Evolutionary conservation across 768 basidiomycete species (phyloP).

Genomic region (Boletus pseudopeckii): DNA sequence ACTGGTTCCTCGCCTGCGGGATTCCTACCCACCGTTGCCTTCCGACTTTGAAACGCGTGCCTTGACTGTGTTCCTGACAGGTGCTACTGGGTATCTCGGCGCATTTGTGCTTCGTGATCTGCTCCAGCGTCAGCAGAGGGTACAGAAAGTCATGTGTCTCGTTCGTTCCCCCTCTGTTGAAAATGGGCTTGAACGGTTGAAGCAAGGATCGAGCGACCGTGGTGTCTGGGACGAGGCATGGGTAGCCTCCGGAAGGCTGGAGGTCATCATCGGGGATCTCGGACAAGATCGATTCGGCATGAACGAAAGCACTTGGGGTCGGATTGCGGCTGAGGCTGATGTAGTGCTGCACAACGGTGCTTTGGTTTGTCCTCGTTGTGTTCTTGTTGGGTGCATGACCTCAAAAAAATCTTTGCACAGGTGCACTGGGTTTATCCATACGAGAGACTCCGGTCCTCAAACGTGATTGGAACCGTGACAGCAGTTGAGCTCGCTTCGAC

Average conservation of each 20-base stretch:
- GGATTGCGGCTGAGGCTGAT: constrained; percentile 70
- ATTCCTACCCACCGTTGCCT: constrained; percentile 60
- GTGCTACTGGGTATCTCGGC: constrained; percentile 95
- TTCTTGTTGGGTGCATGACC: neutral
- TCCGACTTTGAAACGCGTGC: constrained; percentile 49
- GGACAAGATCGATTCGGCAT: constrained; percentile 74
- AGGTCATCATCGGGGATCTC: constrained; percentile 84
- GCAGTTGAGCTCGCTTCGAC: constrained; percentile 75
- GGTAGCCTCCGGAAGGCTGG: constrained; percentile 62
- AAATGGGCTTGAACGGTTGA: constrained; percentile 66
- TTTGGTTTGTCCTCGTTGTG: constrained; percentile 56
- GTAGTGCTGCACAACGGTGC: constrained; percentile 93
- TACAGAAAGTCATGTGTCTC: constrained; percentile 89
- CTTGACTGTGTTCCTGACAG: constrained; percentile 89
- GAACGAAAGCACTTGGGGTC: constrained; percentile 56
- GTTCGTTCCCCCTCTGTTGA: constrained; percentile 68
- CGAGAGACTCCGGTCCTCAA: constrained; percentile 84
- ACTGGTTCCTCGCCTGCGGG: constrained; percentile 55
- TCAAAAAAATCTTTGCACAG: constrained; percentile 37
- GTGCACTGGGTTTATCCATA: constrained; percentile 99
- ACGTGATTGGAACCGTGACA: constrained; percentile 89
- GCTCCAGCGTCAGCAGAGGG: constrained; percentile 54
- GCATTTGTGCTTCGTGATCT: constrained; percentile 87
- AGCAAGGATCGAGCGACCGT: constrained; percentile 68
- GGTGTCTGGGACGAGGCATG: constrained; percentile 89